A percentile compares a stretch with the other conserved stretches of the same genome.
Conservation (phyloP, 2,329 filamentous ascomycete genomes). For the Cytospora piceae region DNA sequence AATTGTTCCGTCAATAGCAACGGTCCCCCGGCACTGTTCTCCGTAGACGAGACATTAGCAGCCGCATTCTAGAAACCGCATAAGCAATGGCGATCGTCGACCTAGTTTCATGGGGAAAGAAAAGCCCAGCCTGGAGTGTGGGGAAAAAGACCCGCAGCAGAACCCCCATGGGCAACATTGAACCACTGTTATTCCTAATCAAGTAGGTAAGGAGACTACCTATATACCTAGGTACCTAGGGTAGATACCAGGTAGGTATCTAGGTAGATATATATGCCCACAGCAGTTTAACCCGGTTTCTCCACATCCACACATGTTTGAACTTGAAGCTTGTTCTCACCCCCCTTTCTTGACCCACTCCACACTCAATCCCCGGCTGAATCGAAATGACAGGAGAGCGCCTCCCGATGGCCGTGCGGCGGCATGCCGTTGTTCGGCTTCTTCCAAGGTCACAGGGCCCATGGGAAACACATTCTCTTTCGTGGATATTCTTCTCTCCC, state of each 20-base stretch:
- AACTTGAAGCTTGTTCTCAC: not conserved
- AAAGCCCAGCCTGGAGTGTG: not conserved
- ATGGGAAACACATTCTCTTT: constrained; percentile 9
- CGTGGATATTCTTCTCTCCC: constrained; percentile 21
- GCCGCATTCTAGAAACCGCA: constrained; percentile 8
- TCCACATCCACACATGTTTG: not conserved
- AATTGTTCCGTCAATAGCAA: constrained; percentile 31
- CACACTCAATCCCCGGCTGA: constrained; percentile 8
- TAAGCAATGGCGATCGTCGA: not conserved
- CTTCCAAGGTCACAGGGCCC: not conserved
- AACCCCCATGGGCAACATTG: not conserved
- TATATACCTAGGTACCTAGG: too few species aligned
- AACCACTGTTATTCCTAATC: too few species aligned
- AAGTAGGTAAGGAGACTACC: too few species aligned
- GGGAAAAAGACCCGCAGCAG: constrained; percentile 2
- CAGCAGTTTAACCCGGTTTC: too few species aligned
- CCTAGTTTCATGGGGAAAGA: too few species aligned
- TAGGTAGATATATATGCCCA: too few species aligned
- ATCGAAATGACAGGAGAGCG: constrained; percentile 20
- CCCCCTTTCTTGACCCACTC: constrained; percentile 8
- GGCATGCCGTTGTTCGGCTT: not conserved
- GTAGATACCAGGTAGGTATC: too few species aligned
- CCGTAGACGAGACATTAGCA: not conserved
- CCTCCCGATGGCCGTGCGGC: not conserved
- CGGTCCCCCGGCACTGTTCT: not conserved